Evolutionary conservation across 2,329 filamentous ascomycete species (phyloP), one percentile per base, ranked within the genome.

Genomic region (Pezicula carpinea): DNA sequence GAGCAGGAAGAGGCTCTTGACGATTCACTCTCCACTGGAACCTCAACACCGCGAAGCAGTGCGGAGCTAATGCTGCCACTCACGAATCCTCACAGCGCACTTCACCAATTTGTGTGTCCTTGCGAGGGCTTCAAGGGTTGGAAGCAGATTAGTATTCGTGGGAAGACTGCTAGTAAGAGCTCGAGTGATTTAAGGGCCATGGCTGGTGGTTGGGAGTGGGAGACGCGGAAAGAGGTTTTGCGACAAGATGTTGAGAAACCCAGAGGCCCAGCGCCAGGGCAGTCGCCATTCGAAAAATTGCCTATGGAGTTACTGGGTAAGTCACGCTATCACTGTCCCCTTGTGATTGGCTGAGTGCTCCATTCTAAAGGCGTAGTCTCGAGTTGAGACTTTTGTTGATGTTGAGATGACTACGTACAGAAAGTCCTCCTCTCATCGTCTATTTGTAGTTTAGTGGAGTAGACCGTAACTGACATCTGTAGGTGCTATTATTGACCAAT

Each of bases 401-500:
- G 32, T 29, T 23, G 8, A 36, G 19, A 13, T 49, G 17, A 22
- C 48, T n/a, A 14, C 32, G 39, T 43, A n/a, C n/a, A n/a, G n/a
- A n/a, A n/a, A 3, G 17, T 49, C 19, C 43, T 43, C 31, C 21
- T 26, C 41, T 35, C 44, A 36, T 13, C 32, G 40, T 43, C 46
- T 36, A 40, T 38, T 55, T 48, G 36, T 40, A 31, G 18, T 43
- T 36, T 19, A 6, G 18, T 19, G 13, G 39, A 40, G 32, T 6
- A 6, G 23, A 38, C 10, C 39, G 34, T 44, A 35, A 52, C 53
- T 59, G 45, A 56, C 39, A 39, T 47, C 41, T 41, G 34, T 56
- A 88, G 87, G 81, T 59, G 70, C 80, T 61, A 89, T 92, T 52
- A 86, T 92, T 60, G 83, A 85, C 52, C 75, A 87, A 43, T 74